Base-by-base conservation (phyloP, 2,329 filamentous ascomycete species). In the Colletotrichum chlorophyti region DNA sequence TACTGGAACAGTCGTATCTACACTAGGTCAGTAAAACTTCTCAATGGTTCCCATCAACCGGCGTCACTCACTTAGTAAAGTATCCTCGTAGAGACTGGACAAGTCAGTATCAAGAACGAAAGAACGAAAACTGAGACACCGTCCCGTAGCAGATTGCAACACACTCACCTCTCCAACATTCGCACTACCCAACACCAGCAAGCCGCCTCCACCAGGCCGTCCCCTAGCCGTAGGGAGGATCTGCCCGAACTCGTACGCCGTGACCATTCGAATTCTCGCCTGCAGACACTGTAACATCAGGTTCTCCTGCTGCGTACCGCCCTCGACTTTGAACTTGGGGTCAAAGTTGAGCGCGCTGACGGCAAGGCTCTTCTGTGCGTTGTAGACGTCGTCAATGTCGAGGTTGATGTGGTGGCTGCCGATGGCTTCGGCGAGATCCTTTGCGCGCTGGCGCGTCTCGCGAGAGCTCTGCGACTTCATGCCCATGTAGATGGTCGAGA, bases 391-490 rank as follows among this genome's bases (percentile, higher is more conserved):
- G 67, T 94, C 91, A 54, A 94, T 92, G 66, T 92, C 85, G 40
- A 92, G 76, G 66, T 93, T 83, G 4, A 84, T 79, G 68, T 95
- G 91, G 66, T 92, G 87, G 14, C 83, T 79, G 3, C 90, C 91
- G 49, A 94, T 91, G 5, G 76, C 79, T 4, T 76, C 67, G 5
- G 81, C 70, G 0, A 94, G 79, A 0, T 82, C 78, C 66, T 83
- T 83, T 2, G 91, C 88, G 24, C 91, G 79, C 42, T 80, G 77
- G 9, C 90, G 77, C 0, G 90, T 93, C 63, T 91, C 88, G 37
- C 76, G 74, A 21, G 82, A 86, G 46, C 83, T 87, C 37, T 88
- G 88, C 62, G 89, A 84, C 64, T 80, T 75, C 67, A 87, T 93
- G 10, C 89, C 90, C 85, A 91, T 89, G 72, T 86, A 91, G 42